Percentiles rank a stretch among this genome's conserved stretches.
phyloP scores from a whole-genome alignment of 2,329 filamentous ascomycete species.

The Macroventuria anomochaeta region DNA sequence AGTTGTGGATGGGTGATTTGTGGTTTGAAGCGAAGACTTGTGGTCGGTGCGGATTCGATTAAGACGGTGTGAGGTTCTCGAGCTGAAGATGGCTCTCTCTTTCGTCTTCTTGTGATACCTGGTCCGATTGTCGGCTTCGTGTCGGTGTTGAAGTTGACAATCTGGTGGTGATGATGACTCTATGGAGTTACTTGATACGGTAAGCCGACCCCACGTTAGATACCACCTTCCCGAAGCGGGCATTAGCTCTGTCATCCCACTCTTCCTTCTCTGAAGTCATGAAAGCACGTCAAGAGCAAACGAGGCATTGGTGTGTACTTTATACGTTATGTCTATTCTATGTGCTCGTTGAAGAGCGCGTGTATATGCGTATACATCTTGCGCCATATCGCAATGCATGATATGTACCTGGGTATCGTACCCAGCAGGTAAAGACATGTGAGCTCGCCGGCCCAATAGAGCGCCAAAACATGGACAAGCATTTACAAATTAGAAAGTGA shows the following conservation, averaged over 20 bases:
- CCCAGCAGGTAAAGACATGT: neutral
- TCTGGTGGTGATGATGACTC: neutral
- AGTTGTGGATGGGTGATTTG: neutral
- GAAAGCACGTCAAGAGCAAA: neutral
- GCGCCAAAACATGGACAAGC: neutral
- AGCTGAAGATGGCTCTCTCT: neutral
- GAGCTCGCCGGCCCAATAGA: slow-evolving; percentile 11
- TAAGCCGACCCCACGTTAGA: slow-evolving; percentile 15
- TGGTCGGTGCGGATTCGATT: neutral
- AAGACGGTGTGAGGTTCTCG: neutral
- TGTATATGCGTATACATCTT: neutral
- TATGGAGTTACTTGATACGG: slow-evolving; percentile 8
- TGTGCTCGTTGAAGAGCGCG: slow-evolving; percentile 3
- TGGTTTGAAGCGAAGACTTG: neutral
- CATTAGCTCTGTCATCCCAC: slow-evolving; percentile 8
- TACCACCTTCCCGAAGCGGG: slow-evolving; percentile 18
- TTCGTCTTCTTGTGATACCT: neutral
- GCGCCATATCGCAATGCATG: slow-evolving; percentile 6
- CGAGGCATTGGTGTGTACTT: neutral
- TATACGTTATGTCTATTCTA: slow-evolving; percentile 16
- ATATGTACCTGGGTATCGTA: slow-evolving; percentile 10
- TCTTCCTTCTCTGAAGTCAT: neutral
- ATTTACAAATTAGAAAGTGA: slow-evolving; percentile 66
- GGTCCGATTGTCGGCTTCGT: slow-evolving; percentile 1
- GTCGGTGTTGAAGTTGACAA: neutral